Percentiles rank a stretch among this genome's conserved stretches.
Evolutionary conservation across 192 early-diverging fungal species (phyloP).

Genomic region (Spizellomyces punctatus): DNA sequence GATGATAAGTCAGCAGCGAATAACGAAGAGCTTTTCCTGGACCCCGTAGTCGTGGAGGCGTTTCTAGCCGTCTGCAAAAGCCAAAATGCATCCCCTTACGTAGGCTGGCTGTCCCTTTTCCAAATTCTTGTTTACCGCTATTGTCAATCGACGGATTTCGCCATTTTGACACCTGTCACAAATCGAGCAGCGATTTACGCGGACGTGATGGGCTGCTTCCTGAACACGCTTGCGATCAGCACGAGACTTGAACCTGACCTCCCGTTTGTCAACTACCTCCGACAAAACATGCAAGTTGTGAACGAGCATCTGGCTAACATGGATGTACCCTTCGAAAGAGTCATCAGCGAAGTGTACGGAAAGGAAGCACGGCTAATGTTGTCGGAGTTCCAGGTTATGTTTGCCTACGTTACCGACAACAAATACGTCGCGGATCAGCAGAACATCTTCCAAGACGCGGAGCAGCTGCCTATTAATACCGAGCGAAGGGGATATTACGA

Average conservation of each 20-base stretch:
- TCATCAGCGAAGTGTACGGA: constrained; percentile 5
- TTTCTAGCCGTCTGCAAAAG: constrained; percentile 2
- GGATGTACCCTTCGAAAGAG: constrained; percentile 11
- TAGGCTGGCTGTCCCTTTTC: constrained; percentile 18
- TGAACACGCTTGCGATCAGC: constrained; percentile 11
- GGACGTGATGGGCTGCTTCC: constrained; percentile 21
- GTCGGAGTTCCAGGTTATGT: not conserved
- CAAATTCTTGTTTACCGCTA: constrained; percentile 9
- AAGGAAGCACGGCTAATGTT: not conserved
- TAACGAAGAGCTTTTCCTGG: not conserved
- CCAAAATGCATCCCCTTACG: not conserved
- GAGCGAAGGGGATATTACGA: not conserved
- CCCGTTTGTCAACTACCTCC: not conserved
- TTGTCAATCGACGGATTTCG: constrained; percentile 5
- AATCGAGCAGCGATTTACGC: not conserved
- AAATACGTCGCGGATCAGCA: not conserved
- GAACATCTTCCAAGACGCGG: not conserved
- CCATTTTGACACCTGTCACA: constrained; percentile 1
- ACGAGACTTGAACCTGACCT: not conserved
- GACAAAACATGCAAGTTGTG: not conserved
- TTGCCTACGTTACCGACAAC: constrained; percentile 3
- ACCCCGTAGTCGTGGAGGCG: not conserved
- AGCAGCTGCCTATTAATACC: not conserved
- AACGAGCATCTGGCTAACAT: not conserved
- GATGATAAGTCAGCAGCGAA: not conserved